phyloP scores from a whole-genome alignment of 2,329 filamentous ascomycete genomes.

The Akanthomyces dipterigenus region DNA sequence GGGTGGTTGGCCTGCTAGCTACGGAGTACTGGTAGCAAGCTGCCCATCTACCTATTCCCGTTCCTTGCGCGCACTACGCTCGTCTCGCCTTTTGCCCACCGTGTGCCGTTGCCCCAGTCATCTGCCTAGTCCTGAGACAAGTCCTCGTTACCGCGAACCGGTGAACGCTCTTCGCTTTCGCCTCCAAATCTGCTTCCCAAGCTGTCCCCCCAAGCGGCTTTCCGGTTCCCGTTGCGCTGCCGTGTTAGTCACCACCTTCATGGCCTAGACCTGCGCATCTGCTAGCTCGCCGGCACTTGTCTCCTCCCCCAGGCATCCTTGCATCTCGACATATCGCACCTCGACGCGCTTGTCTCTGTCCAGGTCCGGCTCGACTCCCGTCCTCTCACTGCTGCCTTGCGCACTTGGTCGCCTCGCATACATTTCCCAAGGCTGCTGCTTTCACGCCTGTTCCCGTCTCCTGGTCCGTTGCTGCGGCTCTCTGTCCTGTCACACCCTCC shows the following conservation, averaged over 20 bases:
- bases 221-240: background rate
- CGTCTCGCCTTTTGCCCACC: background rate
- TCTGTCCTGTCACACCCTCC: constrained; percentile 7
- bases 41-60: background rate
- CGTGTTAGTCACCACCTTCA: background rate
- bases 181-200: background rate
- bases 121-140: constrained; percentile 3
- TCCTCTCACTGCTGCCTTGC: background rate
- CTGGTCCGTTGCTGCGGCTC: constrained; percentile 5
- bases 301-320: background rate
- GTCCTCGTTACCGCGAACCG: background rate
- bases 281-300: background rate
- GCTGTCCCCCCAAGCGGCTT: background rate
- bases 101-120: background rate
- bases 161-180: background rate
- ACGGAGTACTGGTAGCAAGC: too few species aligned
- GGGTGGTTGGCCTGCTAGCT: background rate
- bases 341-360: background rate
- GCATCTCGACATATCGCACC: constrained; percentile 1
- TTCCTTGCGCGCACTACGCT: background rate
- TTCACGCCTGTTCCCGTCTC: constrained; percentile 1
- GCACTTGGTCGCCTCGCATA: background rate
- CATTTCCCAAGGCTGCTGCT: background rate
- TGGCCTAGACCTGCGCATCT: background rate
- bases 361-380: background rate